These are phyloP conservation scores for Postia placenta DNA, from an alignment of 768 basidiomycete genomes.

Conservation along the genomic window DNA sequence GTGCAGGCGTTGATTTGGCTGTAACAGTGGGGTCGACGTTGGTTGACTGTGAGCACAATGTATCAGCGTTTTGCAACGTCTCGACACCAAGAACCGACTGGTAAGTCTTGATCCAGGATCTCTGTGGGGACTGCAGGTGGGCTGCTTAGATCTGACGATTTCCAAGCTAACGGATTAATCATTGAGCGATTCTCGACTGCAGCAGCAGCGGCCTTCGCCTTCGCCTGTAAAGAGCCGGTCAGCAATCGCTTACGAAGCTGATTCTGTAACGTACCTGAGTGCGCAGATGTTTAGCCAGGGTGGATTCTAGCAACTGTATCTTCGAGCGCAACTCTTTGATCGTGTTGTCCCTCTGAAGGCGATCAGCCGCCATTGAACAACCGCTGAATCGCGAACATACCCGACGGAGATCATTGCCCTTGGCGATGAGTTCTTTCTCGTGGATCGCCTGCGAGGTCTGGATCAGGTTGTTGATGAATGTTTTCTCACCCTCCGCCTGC, in stretches of 20 bases:
- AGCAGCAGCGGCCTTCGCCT: slow-evolving; percentile 7
- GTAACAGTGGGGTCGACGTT: slow-evolving; percentile 16
- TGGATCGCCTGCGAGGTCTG: slow-evolving; percentile 26
- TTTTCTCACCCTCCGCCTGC: slow-evolving; percentile 27
- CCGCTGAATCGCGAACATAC: slow-evolving; percentile 14
- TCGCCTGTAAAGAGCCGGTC: too few relatives aligned
- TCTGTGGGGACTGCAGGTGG: slow-evolving; percentile 11
- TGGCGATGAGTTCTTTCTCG: slow-evolving; percentile 27
- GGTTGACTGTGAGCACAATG: slow-evolving; percentile 11
- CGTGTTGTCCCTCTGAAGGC: slow-evolving; percentile 25
- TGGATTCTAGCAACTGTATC: slow-evolving; percentile 23
- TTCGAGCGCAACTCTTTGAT: slow-evolving; percentile 24
- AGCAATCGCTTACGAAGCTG: too few relatives aligned
- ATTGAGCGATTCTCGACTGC: slow-evolving; percentile 20
- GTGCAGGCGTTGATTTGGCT: slow-evolving; percentile 10
- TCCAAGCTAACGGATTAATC: slow-evolving; percentile 25
- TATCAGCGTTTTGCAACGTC: background rate
- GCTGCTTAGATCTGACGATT: slow-evolving; percentile 20
- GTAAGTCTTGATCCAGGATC: slow-evolving; percentile 17
- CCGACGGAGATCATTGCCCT: slow-evolving; percentile 29
- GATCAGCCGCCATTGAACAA: background rate
- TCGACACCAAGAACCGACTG: slow-evolving; percentile 11
- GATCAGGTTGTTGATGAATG: slow-evolving; percentile 23
- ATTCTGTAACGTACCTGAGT: slow-evolving; percentile 18
- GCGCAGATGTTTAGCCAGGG: slow-evolving; percentile 25